Conservation (phyloP, 78 protist genomes). For the Salpingoeca rosetta region DNA sequence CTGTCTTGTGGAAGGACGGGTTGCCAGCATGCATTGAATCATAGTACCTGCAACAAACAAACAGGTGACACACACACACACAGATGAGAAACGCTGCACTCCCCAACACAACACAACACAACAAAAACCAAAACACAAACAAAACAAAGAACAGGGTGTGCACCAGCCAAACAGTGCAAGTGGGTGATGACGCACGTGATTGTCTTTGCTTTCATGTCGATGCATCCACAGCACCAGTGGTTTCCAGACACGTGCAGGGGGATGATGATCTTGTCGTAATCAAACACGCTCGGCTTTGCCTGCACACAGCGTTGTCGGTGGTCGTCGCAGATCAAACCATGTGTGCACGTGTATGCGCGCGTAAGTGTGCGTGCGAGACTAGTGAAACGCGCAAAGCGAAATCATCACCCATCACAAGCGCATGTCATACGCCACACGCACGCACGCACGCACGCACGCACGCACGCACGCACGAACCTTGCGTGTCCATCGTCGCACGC, state of each 20-base stretch:
- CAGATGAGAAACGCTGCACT: too few relatives aligned
- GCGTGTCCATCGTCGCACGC: background rate
- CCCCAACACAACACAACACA: too few relatives aligned
- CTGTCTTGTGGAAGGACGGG: background rate
- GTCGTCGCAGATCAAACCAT: too few relatives aligned
- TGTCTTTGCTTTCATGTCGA: background rate
- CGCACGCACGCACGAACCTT: background rate
- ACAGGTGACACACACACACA: background rate
- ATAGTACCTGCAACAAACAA: background rate
- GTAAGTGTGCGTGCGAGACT: too few relatives aligned
- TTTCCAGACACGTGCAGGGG: background rate
- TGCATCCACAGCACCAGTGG: background rate
- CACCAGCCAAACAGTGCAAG: background rate
- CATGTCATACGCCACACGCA: too few relatives aligned
- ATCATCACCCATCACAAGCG: too few relatives aligned
- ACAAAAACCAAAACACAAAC: too few relatives aligned
- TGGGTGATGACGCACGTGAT: background rate
- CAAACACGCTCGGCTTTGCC: background rate
- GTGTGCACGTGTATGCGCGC: too few relatives aligned
- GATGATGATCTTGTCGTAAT: background rate
- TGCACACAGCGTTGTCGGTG: too few relatives aligned
- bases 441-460: too few relatives aligned
- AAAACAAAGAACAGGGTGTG: background rate
- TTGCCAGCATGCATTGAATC: background rate
- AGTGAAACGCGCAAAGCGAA: too few relatives aligned